Percentiles rank a stretch among this genome's conserved stretches.
Conservation (phyloP, 2,329 filamentous ascomycete genomes). For the Fonsecaea erecta region DNA sequence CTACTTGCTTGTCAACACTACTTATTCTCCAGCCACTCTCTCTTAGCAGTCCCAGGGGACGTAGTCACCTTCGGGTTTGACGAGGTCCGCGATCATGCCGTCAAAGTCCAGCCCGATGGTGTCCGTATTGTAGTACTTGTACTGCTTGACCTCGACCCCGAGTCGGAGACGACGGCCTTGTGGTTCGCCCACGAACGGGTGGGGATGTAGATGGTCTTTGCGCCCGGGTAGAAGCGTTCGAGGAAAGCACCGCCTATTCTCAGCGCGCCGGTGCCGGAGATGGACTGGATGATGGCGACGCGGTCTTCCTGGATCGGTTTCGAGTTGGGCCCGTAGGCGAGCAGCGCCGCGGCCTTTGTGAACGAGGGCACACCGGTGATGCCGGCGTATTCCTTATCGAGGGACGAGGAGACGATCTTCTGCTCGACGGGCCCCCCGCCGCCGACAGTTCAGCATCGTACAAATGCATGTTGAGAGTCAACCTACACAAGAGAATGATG, state of each 20-base stretch:
- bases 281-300: conserved; percentile 92
- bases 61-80: too few species aligned
- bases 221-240: conserved; percentile 83
- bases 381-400: conserved; percentile 66
- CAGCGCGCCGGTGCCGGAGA: conserved; percentile 95
- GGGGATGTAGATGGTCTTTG: conserved; percentile 96
- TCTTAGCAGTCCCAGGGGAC: too few species aligned
- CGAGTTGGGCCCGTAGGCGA: conserved; percentile 86
- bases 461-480: too few species aligned
- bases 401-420: conserved; percentile 73
- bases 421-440: too few species aligned
- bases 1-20: too few species aligned
- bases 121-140: conserved; percentile 99
- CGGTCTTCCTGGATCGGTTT: conserved; percentile 73
- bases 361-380: conserved; percentile 96
- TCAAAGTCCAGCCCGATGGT: conserved; percentile 98
- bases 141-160: conserved; percentile 91
- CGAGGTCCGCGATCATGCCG: conserved; percentile 86
- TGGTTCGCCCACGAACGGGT: conserved; percentile 98
- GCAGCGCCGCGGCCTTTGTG: conserved; percentile 85
- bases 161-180: conserved; percentile 92
- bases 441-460: too few species aligned
- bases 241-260: conserved; percentile 95
- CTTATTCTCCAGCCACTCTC: too few species aligned
- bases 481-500: too few species aligned